These are phyloP conservation scores for Cyberlindnera meyerae DNA, from an alignment of 805 yeast species.

Conservation along the genomic window DNA sequence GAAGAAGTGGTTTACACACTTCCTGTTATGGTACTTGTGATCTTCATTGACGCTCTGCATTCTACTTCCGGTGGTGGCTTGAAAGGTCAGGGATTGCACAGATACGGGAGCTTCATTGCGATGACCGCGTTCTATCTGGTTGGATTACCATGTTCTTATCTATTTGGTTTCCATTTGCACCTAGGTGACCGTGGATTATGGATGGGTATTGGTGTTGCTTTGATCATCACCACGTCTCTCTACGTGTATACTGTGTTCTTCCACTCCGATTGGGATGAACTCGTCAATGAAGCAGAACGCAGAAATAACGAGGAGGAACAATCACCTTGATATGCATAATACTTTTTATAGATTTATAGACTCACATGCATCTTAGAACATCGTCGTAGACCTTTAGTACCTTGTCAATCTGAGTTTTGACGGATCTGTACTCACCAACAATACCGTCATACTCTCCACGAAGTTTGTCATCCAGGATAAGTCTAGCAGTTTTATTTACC, in stretches of 20 bases:
- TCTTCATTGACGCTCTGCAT: constrained; percentile 64
- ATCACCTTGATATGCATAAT: too few relatives aligned
- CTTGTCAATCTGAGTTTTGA: constrained; percentile 6
- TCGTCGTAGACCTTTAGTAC: constrained; percentile 5
- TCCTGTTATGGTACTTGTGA: constrained; percentile 62
- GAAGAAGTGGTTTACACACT: constrained; percentile 46
- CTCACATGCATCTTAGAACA: constrained; percentile 3
- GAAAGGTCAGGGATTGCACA: constrained; percentile 83
- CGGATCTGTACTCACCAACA: constrained; percentile 8
- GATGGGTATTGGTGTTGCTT: constrained; percentile 66
- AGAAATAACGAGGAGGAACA: constrained; percentile 23
- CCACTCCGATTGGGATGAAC: constrained; percentile 48
- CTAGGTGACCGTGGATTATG: constrained; percentile 63
- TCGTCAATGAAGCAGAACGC: constrained; percentile 40
- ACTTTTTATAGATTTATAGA: too few relatives aligned
- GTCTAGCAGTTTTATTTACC: constrained; percentile 11
- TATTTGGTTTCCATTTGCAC: constrained; percentile 48
- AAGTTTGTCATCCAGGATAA: constrained; percentile 22
- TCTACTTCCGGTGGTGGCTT: constrained; percentile 76
- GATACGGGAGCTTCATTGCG: constrained; percentile 68
- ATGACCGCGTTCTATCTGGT: constrained; percentile 63
- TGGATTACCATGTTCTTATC: constrained; percentile 64
- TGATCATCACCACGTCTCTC: constrained; percentile 42
- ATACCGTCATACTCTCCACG: constrained; percentile 10
- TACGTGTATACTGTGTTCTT: constrained; percentile 43